Conservation (phyloP, 192 early-diverging fungal genomes). For the Coemansia sp. region DNA sequence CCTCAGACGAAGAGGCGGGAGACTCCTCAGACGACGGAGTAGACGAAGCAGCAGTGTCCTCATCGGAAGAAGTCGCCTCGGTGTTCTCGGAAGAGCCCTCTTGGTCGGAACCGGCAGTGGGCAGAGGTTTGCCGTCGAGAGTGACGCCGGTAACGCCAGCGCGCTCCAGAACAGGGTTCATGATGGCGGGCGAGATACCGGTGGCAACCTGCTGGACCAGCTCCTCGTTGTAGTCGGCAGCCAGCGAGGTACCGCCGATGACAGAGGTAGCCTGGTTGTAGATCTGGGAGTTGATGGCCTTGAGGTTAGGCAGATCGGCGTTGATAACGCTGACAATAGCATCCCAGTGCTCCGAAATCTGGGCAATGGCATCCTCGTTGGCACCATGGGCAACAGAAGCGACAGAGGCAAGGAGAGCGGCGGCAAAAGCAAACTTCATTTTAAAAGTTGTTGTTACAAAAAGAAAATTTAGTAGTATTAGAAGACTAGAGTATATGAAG, state of each 20-base stretch:
- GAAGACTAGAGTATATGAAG: background rate
- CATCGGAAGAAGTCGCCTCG: conserved; percentile 6
- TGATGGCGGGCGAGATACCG: conserved; percentile 41
- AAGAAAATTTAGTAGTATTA: background rate
- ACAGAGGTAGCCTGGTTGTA: conserved; percentile 42
- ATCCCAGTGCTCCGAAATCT: conserved; percentile 45
- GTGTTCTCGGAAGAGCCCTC: background rate
- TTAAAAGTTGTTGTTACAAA: no score
- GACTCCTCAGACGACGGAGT: conserved; percentile 5
- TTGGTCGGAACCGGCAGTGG: conserved; percentile 8
- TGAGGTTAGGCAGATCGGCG: conserved; percentile 33
- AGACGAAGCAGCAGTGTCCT: background rate
- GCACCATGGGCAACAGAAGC: conserved; percentile 12
- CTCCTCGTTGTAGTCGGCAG: conserved; percentile 25
- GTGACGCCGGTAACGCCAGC: conserved; percentile 45
- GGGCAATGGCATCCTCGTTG: conserved; percentile 27
- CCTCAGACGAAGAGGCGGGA: conserved; percentile 3
- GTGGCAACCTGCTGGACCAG: conserved; percentile 52
- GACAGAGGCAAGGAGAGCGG: conserved; percentile 16
- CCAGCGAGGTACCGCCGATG: conserved; percentile 43
- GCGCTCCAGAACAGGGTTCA: conserved; percentile 46
- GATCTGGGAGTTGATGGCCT: conserved; percentile 37
- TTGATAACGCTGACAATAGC: conserved; percentile 38
- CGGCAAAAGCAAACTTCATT: conserved; percentile 45
- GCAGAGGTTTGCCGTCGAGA: conserved; percentile 41